A percentile compares a stretch with the other conserved stretches of the same genome.
These are phyloP conservation scores for Debaryomycetaceae sp. DNA, from an alignment of 1,139 yeast genomes.

Conservation along the genomic window DNA sequence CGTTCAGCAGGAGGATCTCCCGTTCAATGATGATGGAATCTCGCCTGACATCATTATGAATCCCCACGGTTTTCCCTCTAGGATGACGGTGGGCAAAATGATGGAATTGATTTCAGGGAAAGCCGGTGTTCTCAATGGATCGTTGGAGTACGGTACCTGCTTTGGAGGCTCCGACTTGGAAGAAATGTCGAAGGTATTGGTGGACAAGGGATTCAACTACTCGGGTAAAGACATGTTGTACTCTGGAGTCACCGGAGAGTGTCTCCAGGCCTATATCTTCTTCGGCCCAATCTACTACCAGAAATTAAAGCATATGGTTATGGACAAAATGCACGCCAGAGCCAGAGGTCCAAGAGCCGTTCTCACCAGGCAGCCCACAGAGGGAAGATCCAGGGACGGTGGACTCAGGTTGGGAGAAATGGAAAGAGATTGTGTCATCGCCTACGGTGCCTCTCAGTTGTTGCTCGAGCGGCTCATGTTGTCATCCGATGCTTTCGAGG, in stretches of 20 bases:
- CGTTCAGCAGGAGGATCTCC: slow-evolving; percentile 94
- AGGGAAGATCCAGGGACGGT: slow-evolving; percentile 99
- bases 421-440: slow-evolving; percentile 99
- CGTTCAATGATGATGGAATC: slow-evolving; percentile 87
- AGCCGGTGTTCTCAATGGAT: slow-evolving; percentile 93
- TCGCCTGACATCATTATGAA: slow-evolving; percentile 96
- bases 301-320: slow-evolving; percentile 96
- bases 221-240: slow-evolving; percentile 97
- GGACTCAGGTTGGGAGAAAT: slow-evolving; percentile 98
- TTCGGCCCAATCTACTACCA: slow-evolving; percentile 98
- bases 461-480: slow-evolving; percentile 92
- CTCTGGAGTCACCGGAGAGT: slow-evolving; percentile 98
- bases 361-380: slow-evolving; percentile 96
- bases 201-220: slow-evolving; percentile 88
- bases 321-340: slow-evolving; percentile 99
- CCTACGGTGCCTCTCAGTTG: slow-evolving; percentile 97
- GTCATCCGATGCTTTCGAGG: slow-evolving; percentile 96
- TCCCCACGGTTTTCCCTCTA: slow-evolving; percentile 99
- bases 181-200: slow-evolving; percentile 91
- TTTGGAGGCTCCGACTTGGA: slow-evolving; percentile 95
- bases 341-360: slow-evolving; percentile 99
- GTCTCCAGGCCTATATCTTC: slow-evolving; percentile 94
- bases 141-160: slow-evolving; percentile 94
- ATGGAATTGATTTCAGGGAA: slow-evolving; percentile 94
- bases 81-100: slow-evolving; percentile 99